phyloP scores from a whole-genome alignment of 139 green algal species.

The Coccomyxa sp. region DNA sequence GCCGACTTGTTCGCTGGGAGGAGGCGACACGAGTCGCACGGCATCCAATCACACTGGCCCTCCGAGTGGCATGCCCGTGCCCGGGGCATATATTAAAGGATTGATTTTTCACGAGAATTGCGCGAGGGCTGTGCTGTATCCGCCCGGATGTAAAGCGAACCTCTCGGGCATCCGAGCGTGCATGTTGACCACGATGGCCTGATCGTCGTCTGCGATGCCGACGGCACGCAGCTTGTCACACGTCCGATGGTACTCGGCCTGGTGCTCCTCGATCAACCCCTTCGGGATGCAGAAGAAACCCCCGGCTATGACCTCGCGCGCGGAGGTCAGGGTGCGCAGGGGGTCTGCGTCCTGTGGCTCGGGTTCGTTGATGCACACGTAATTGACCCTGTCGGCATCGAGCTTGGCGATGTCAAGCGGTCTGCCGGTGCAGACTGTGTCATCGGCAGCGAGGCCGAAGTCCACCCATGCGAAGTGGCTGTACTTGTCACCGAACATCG shows the following conservation, averaged over 20 bases:
- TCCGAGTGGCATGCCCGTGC: background rate
- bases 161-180: background rate
- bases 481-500: background rate
- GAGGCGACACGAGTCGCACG: background rate
- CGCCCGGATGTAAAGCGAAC: background rate
- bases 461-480: background rate
- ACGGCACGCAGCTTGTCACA: background rate
- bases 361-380: background rate
- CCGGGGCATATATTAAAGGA: background rate
- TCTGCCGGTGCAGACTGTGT: background rate
- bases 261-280: background rate
- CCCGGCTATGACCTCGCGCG: background rate
- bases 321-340: background rate
- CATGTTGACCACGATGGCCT: background rate
- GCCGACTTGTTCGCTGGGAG: background rate
- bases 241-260: background rate
- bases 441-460: background rate
- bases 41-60: background rate
- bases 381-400: background rate
- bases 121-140: background rate
- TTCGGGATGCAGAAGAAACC: background rate
- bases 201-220: background rate
- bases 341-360: background rate
- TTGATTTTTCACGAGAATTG: background rate
- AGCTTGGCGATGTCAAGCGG: background rate